Percentiles rank a stretch among this genome's conserved stretches.
phyloP scores from a whole-genome alignment of 2,329 filamentous ascomycete genomes.

The Elsinoe australis region DNA sequence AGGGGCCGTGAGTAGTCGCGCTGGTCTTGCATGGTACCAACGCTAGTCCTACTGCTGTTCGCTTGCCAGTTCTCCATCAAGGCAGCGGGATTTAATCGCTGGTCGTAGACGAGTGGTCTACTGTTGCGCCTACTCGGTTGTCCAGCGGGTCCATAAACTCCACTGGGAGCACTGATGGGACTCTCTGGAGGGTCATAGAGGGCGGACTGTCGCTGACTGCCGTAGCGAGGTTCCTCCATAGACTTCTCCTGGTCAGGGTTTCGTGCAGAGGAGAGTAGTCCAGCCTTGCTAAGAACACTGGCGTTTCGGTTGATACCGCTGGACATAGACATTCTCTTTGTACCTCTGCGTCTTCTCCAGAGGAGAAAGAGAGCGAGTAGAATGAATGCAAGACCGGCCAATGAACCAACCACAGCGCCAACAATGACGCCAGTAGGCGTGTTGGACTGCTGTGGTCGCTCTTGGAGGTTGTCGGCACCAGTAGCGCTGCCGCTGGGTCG shows the following conservation, averaged over 20 bases:
- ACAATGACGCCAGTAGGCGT: constrained; percentile 40
- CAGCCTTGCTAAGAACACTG: constrained; percentile 43
- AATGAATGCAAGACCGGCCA: constrained; percentile 33
- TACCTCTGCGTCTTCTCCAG: constrained; percentile 32
- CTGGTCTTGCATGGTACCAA: constrained; percentile 41
- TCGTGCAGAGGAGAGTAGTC: constrained; percentile 32
- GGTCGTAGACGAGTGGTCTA: constrained; percentile 41
- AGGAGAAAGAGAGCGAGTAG: constrained; percentile 34
- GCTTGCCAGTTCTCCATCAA: constrained; percentile 38
- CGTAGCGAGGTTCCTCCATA: constrained; percentile 22
- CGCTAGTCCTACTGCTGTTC: constrained; percentile 40
- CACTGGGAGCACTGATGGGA: constrained; percentile 27
- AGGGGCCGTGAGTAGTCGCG: constrained; percentile 42
- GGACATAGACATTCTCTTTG: constrained; percentile 13
- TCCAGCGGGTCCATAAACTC: constrained; percentile 8
- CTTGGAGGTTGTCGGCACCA: constrained; percentile 21
- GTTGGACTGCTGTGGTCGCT: constrained; percentile 20
- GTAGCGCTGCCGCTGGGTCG: constrained; percentile 19
- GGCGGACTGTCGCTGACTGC: constrained; percentile 29
- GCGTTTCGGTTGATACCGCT: constrained; percentile 31
- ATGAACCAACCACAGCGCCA: constrained; percentile 39
- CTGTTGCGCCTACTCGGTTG: constrained; percentile 31
- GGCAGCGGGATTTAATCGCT: constrained; percentile 42
- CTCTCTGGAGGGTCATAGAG: constrained; percentile 25
- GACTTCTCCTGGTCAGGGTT: constrained; percentile 26